Conservation (phyloP, 73 alveolate species). For the Paramecium caudatum region DNA sequence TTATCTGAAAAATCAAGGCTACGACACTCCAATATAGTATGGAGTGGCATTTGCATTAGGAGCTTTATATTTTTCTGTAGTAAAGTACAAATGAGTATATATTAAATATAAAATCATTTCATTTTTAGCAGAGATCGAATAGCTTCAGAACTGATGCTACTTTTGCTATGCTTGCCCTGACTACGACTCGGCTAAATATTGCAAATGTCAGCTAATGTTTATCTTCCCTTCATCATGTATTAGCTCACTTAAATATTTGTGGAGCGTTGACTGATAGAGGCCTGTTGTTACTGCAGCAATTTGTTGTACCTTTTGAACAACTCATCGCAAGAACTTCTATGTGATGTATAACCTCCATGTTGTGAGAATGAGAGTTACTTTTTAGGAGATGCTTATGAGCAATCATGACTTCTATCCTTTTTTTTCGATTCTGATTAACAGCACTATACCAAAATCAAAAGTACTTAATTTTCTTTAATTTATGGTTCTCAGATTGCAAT, state of each 20-base stretch:
- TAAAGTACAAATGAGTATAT: constrained; percentile 34
- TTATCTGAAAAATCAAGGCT: background rate
- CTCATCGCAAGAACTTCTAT: constrained; percentile 42
- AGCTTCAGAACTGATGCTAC: constrained; percentile 24
- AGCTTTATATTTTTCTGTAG: background rate
- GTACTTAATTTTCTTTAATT: constrained; percentile 19
- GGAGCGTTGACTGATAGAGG: constrained; percentile 45
- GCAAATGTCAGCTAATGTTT: background rate
- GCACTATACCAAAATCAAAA: too few relatives aligned
- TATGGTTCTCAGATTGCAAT: background rate
- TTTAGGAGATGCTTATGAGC: constrained; percentile 24
- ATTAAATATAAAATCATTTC: background rate
- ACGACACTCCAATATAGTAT: background rate
- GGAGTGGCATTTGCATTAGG: background rate
- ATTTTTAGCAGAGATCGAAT: background rate
- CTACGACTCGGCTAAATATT: constrained; percentile 9
- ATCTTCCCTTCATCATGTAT: constrained; percentile 25
- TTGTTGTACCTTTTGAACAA: constrained; percentile 23
- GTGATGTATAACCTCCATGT: constrained; percentile 32
- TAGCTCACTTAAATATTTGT: background rate
- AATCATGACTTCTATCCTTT: constrained; percentile 31
- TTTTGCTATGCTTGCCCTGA: background rate
- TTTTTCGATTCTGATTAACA: constrained; percentile 49
- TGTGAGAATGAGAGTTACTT: constrained; percentile 10
- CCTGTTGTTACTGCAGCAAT: background rate